A percentile compares a stretch with the other conserved stretches of the same genome.
Evolutionary conservation across 352 stramenopile species (phyloP).

Genomic region (Phytopythium mirpurense): DNA sequence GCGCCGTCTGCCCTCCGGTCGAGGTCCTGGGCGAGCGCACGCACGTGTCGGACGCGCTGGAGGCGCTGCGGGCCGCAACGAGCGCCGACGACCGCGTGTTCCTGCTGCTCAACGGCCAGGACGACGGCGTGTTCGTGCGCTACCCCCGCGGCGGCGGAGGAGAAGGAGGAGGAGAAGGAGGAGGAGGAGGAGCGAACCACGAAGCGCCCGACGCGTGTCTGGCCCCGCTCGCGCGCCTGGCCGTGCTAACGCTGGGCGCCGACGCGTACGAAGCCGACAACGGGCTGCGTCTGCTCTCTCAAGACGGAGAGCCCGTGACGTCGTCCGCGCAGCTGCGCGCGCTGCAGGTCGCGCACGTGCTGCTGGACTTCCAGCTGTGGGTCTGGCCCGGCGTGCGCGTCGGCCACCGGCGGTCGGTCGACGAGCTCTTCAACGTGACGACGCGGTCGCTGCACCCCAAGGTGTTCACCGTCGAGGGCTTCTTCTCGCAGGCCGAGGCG

Average conservation of each 20-base stretch:
- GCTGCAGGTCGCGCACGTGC: slow-evolving; percentile 51
- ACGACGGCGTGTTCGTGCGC: slow-evolving; percentile 41
- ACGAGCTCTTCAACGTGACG: slow-evolving; percentile 43
- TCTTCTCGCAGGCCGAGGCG: slow-evolving; percentile 54
- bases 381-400: slow-evolving; percentile 70
- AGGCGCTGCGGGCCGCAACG: background rate
- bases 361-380: slow-evolving; percentile 71
- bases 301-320: slow-evolving; percentile 40
- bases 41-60: slow-evolving; percentile 34
- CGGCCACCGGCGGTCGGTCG: slow-evolving; percentile 45
- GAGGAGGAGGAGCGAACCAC: slow-evolving; percentile 5
- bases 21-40: slow-evolving; percentile 20
- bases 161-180: slow-evolving; percentile 4
- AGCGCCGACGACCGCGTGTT: slow-evolving; percentile 33
- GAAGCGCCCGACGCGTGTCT: slow-evolving; percentile 26
- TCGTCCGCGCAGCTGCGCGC: slow-evolving; percentile 26
- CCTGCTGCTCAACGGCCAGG: slow-evolving; percentile 65
- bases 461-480: slow-evolving; percentile 59
- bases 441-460: slow-evolving; percentile 55
- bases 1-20: slow-evolving; percentile 19
- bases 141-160: slow-evolving; percentile 6
- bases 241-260: slow-evolving; percentile 29
- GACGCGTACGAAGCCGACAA: slow-evolving; percentile 44
- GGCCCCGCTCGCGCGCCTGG: slow-evolving; percentile 33
- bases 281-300: slow-evolving; percentile 54